phyloP scores from a whole-genome alignment of 257 asterid genomes.

The Solanum phureja region DNA sequence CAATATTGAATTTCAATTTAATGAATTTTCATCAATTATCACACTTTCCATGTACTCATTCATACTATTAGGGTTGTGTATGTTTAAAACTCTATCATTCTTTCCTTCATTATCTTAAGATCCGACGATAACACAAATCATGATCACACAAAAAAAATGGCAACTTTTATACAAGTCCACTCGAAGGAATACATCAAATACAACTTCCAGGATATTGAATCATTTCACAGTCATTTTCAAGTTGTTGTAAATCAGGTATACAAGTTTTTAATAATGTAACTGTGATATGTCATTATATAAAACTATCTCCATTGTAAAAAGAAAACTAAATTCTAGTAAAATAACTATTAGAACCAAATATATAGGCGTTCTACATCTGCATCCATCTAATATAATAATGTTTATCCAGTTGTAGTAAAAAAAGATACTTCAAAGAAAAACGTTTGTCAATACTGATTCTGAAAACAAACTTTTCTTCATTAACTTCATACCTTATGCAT shows the following conservation, averaged over 20 bases:
- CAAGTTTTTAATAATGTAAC: neutral
- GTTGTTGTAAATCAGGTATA: neutral
- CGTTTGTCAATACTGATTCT: neutral
- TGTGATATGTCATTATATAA: neutral
- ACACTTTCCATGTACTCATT: neutral
- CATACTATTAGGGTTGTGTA: neutral
- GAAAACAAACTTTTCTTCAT: neutral
- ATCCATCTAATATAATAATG: neutral
- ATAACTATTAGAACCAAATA: neutral
- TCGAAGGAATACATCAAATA: no score
- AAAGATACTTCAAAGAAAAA: neutral
- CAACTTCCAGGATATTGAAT: no score
- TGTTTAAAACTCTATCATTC: no score
- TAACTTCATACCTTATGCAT: neutral
- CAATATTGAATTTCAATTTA: neutral
- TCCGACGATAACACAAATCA: no score
- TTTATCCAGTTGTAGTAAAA: neutral
- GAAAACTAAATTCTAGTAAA: neutral
- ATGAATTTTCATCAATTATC: neutral
- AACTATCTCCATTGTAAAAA: neutral
- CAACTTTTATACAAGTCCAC: no score
- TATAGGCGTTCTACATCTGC: neutral
- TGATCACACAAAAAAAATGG: no score
- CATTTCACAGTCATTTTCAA: neutral
- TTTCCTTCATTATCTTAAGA: no score